Evolutionary conservation across 495 filamentous ascomycete genomes (phyloP), one percentile per base, ranked within the genome.

Genomic region (Xylaria telfairii): DNA sequence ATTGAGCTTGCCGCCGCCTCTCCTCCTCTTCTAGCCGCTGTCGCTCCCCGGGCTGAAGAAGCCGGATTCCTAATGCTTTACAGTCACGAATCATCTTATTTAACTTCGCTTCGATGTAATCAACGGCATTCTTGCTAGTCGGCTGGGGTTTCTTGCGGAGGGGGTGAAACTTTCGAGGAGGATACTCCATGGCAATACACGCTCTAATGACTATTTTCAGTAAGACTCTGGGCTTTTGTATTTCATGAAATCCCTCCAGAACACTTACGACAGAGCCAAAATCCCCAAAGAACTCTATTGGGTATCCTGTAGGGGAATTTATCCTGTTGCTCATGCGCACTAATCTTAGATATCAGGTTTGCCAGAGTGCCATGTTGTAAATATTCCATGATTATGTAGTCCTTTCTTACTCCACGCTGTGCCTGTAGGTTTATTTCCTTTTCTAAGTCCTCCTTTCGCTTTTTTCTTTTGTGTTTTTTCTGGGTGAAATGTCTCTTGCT

Each of bases 321-420:
- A 42, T 32, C 7, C 0, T 61, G 19, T 53, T 24, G 26, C n/a
- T 67, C 21, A 15, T 49, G 13, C 4, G 21, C 12, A 15, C 3
- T 32, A 39, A 67, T 53, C 21, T 53, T 71, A 0, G 4, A 0
- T 24, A 71, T 61, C 7, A 71, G 28, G 34, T 1, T 26, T 53
- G 54, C 63, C 21, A 71, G 56, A 34, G 0, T 67, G 13, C 69
- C 69, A 37, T 67, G 13, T n/a, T 32, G 28, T 7, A 67, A 0
- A 62, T 71, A 71, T 60, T 71, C 69, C 69, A 71, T 67, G 12
- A 67, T 42, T n/a, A 71, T 65, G 51, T 47, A 65, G 61, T 71
- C 61, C 10, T 4, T 65, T 61, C 66, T 13, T n/a, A 8, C 2
- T 7, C 28, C 17, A 0, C 19, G 51, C 5, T 62, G 1, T 32